Evolutionary conservation across 1,284 basidiomycete genomes (phyloP).

Genomic region (Spongispora temasekensis): DNA sequence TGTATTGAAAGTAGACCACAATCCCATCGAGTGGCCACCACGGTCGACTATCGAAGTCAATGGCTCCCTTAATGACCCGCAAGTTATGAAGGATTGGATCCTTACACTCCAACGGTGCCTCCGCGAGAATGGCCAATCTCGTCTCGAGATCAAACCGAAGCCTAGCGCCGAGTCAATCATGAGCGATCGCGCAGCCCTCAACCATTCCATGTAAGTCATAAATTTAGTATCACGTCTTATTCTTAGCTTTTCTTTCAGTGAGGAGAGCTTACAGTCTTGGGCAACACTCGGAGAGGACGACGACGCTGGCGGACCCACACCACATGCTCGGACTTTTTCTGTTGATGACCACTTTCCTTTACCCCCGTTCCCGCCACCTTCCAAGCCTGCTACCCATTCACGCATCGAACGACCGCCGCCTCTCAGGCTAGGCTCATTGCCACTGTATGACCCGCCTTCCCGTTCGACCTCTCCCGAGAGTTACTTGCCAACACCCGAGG

Average conservation of each 20-base stretch:
- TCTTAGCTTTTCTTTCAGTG: slow-evolving; percentile 30
- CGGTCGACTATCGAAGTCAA: slow-evolving; percentile 50
- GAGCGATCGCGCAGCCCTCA: slow-evolving; percentile 43
- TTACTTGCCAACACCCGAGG: slow-evolving; percentile 60
- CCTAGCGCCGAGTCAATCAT: slow-evolving; percentile 46
- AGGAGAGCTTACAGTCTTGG: slow-evolving; percentile 46
- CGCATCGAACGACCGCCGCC: slow-evolving; percentile 48
- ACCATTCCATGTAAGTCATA: slow-evolving; percentile 46
- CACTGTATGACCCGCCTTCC: slow-evolving; percentile 43
- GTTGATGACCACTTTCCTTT: slow-evolving; percentile 58
- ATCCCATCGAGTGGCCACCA: slow-evolving; percentile 92
- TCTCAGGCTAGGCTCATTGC: slow-evolving; percentile 51
- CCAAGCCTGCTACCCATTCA: slow-evolving; percentile 25
- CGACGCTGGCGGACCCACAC: slow-evolving; percentile 40
- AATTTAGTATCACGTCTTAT: slow-evolving; percentile 3
- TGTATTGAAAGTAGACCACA: slow-evolving; percentile 87
- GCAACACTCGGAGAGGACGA: slow-evolving; percentile 41
- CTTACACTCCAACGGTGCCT: slow-evolving; percentile 75
- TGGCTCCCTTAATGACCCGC: slow-evolving; percentile 46
- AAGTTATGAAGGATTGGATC: slow-evolving; percentile 73
- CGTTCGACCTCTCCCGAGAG: slow-evolving; percentile 58
- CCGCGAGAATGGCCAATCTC: slow-evolving; percentile 44
- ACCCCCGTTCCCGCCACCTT: slow-evolving; percentile 37
- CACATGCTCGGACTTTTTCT: slow-evolving; percentile 64
- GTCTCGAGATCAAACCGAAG: slow-evolving; percentile 34